Evolutionary conservation across 371 early-diverging fungal species (phyloP), one percentile per base, ranked within the genome.

Genomic region (Rhizopus sp.): DNA sequence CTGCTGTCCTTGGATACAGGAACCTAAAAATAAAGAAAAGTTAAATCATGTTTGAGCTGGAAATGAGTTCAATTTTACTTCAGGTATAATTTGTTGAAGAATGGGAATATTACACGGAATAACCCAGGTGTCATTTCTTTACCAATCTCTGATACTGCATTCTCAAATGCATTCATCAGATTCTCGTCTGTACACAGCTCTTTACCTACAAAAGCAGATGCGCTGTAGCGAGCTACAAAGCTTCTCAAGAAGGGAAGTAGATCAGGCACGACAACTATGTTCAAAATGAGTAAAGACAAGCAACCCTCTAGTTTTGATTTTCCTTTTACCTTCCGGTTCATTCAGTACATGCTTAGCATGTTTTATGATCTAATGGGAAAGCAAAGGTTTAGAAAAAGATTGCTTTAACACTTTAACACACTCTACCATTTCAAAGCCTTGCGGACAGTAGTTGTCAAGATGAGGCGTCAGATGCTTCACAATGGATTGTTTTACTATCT

Each of bases 391-490:
- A 42, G 38, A n/a, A 39, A 33, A 16, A 33, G 16, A 42, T 15
- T 8, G 13, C 6, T 6, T 15, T 7, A n/a, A 53, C 7, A 49
- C 48, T 37, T 30, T 33, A 13, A 3, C 6, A 3, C 4, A 12
- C 10, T 16, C 23, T 66, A 71, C 75, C 44, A 53, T 41, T 38
- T 55, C 42, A 30, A 62, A 53, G 8, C 57, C 49, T 16, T 69
- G 56, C 5, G 59, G 50, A 17, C 50, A 62, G 34, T 66, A 69
- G 5, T 29, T 10, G 13, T 64, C 55, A 9, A 75, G 52, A n/a
- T 75, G 69, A 0, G 68, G 72, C 0, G 58, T 68, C 33, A 75
- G 37, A 5, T 66, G 59, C 44, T 72, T 69, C 16, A 59, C 33
- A 7, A 64, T 55, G 1, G 52, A 5, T 9, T 58, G 32, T 2